Evolutionary conservation across 2,329 filamentous ascomycete genomes (phyloP).

Genomic region (Aspergillus alliaceus): DNA sequence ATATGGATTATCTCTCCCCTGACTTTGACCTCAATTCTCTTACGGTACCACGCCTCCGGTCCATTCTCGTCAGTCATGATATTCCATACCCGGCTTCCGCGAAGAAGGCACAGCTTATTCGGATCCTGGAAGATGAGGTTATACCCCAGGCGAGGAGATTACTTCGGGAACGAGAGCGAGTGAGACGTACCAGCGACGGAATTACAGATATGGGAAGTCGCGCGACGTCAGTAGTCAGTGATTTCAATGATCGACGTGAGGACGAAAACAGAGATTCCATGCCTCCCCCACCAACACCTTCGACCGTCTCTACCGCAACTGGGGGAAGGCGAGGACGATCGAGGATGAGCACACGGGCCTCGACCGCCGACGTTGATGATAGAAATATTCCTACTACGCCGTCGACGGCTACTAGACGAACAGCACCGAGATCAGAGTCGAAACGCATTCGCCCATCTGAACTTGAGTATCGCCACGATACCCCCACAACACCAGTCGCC

Average conservation of each 20-base stretch:
- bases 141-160: conserved; percentile 76
- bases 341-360: conserved; percentile 50
- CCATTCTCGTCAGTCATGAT: conserved; percentile 86
- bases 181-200: conserved; percentile 82
- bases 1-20: conserved; percentile 80
- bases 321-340: conserved; percentile 55
- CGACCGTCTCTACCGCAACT: conserved; percentile 53
- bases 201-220: conserved; percentile 72
- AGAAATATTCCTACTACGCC: conserved; percentile 26
- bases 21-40: conserved; percentile 81
- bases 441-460: conserved; percentile 33
- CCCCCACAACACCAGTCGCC: conserved; percentile 34
- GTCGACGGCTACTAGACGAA: conserved; percentile 29
- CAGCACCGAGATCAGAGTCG: conserved; percentile 35
- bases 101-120: conserved; percentile 86
- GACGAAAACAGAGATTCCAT: conserved; percentile 49
- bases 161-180: conserved; percentile 70
- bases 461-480: conserved; percentile 32
- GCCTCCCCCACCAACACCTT: conserved; percentile 50
- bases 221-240: conserved; percentile 61
- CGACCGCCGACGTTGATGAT: conserved; percentile 40
- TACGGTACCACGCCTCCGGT: conserved; percentile 84
- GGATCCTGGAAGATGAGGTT: conserved; percentile 77
- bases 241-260: conserved; percentile 60
- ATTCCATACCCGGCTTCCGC: conserved; percentile 82